Base-by-base conservation (phyloP, 2,329 filamentous ascomycete genomes). In the Aspergillus fischeri region DNA sequence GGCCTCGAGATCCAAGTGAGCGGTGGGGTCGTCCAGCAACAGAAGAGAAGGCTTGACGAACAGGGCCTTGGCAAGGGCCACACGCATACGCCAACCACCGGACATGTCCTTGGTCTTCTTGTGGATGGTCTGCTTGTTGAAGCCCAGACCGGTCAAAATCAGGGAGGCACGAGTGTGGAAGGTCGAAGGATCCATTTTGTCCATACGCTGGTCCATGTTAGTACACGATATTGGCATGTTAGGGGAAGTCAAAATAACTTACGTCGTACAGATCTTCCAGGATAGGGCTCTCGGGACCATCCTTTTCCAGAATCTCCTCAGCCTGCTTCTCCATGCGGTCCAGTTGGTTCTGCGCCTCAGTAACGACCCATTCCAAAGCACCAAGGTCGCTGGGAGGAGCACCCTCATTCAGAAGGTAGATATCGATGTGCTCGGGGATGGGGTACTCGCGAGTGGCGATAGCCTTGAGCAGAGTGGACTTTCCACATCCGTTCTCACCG, bases 81-180 rank as follows among this genome's bases (percentile, higher is more conserved):
- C 94, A 85, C 95, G 91, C 94, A 99, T 99, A 83, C 93, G 88
- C 94, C 94, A 99, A 69, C 94, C 94, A 91, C 94, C 94, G 65
- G 94, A 99, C 95, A 99, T 99, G 77, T 99, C 95, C 86, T 97
- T 99, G 70, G 95, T 99, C 87, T 95, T 97, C 86, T 99, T 99
- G 78, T 95, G 82, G 73, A 99, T 97, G 56, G 95, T 99, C 67
- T 79, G 80, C 83, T 97, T 97, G 87, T 99, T 96, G 86, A 99
- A 99, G 65, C 94, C 94, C 58, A 99, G 89, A 92, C 94, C 94
- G 55, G 94, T 99, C 68, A 99, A 79, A 75, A 99, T 99, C 65
- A 97, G 87, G 55, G 93, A 96, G 60, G 94, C 94, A 73, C 94
- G 91, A 60, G 93, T 96, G 72, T 91, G 82, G 80, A 99, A 99